A percentile compares a stretch with the other conserved stretches of the same genome.
These are phyloP conservation scores for Aspergillus neotritici DNA, from an alignment of 2,329 filamentous ascomycete species.

Conservation along the genomic window DNA sequence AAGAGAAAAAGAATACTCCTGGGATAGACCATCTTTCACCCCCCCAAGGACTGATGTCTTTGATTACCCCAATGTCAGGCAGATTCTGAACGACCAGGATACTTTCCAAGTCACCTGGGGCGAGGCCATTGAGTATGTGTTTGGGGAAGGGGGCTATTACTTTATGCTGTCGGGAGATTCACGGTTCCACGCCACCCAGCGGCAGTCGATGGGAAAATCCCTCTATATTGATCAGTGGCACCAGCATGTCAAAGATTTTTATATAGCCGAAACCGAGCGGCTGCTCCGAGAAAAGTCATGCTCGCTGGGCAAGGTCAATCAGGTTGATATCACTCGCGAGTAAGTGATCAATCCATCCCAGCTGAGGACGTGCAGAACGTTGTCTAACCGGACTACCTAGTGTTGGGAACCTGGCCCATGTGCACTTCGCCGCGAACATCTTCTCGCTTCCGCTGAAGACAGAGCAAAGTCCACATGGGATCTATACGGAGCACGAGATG, in stretches of 20 bases:
- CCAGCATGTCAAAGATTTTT: conserved; percentile 59
- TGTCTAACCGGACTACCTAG: conserved; percentile 5
- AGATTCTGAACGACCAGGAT: conserved; percentile 17
- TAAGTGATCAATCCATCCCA: too few species aligned
- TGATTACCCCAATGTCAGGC: conserved; percentile 15
- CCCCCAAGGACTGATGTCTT: conserved; percentile 14
- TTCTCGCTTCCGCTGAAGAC: conserved; percentile 52
- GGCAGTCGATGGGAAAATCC: conserved; percentile 37
- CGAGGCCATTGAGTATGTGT: conserved; percentile 56
- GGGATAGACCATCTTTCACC: conserved; percentile 16
- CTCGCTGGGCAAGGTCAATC: conserved; percentile 54
- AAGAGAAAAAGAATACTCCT: conserved; percentile 14
- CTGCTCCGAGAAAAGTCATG: conserved; percentile 62
- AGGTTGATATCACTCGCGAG: conserved; percentile 63
- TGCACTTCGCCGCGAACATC: conserved; percentile 49
- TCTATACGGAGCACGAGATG: conserved; percentile 53
- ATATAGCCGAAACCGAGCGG: conserved; percentile 53
- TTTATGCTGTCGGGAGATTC: conserved; percentile 40
- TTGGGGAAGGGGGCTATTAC: conserved; percentile 51
- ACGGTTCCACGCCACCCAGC: conserved; percentile 3
- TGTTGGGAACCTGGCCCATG: conserved; percentile 49
- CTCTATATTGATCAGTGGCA: conserved; percentile 59
- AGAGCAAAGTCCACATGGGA: conserved; percentile 43
- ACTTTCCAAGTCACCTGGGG: conserved; percentile 28
- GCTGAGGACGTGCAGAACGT: background rate